Conservation (phyloP, 768 basidiomycete species). For the Tricholomella constricta region DNA sequence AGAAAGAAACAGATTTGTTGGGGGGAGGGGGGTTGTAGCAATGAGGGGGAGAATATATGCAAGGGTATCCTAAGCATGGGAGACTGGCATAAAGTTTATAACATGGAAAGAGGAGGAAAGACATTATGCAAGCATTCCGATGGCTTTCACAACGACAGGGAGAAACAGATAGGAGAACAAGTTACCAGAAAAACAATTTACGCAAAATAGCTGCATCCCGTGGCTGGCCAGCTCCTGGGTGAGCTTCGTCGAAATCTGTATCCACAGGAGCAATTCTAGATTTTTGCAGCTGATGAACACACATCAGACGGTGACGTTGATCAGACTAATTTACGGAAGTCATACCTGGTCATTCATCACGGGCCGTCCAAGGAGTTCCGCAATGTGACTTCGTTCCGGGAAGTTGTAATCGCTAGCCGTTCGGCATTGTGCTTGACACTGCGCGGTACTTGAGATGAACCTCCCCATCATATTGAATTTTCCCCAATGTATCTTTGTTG, state of each 20-base stretch:
- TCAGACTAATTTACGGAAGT: not conserved
- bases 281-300: constrained; percentile 58
- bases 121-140: not conserved
- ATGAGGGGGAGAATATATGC: not conserved
- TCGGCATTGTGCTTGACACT: constrained; percentile 78
- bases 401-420: constrained; percentile 62
- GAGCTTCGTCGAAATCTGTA: constrained; percentile 42
- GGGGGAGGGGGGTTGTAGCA: not conserved
- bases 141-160: not conserved
- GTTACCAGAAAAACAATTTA: constrained; percentile 50
- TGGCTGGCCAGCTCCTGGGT: constrained; percentile 25
- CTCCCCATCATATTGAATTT: constrained; percentile 93
- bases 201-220: constrained; percentile 50
- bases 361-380: constrained; percentile 55
- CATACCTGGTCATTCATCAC: constrained; percentile 75
- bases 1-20: not conserved
- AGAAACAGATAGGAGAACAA: constrained; percentile 12
- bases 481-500: constrained; percentile 87
- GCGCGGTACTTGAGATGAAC: constrained; percentile 75
- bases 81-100: not conserved
- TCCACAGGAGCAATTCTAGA: constrained; percentile 60
- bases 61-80: constrained; percentile 1
- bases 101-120: not conserved
- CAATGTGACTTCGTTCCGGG: constrained; percentile 53
- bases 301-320: constrained; percentile 2